phyloP scores from a whole-genome alignment of 208 protist genomes.

The Leishmania tropica region DNA sequence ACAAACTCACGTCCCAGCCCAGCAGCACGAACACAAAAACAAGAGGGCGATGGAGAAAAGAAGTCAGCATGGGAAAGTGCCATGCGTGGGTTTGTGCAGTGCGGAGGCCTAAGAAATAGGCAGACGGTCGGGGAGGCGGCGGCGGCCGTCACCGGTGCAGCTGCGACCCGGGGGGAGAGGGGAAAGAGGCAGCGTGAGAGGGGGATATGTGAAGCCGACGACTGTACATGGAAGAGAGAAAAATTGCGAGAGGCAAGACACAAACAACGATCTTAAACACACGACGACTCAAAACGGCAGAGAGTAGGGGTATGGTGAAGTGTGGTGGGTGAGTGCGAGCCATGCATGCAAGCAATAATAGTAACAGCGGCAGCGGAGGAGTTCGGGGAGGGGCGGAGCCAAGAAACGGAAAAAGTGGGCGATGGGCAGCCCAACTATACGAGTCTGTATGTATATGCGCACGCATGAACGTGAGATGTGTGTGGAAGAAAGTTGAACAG shows the following conservation, averaged over 20 bases:
- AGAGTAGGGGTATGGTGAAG: not conserved
- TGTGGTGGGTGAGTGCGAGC: not conserved
- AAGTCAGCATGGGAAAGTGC: not conserved
- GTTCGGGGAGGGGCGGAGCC: not conserved
- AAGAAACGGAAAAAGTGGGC: not conserved
- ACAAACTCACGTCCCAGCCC: not conserved
- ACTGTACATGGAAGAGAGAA: conserved; percentile 4
- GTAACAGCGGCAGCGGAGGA: not conserved
- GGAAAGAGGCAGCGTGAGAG: not conserved
- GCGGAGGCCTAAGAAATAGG: not conserved
- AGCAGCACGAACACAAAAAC: not conserved
- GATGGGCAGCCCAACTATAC: not conserved
- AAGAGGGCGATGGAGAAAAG: not conserved
- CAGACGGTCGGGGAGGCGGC: not conserved
- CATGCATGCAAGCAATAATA: not conserved
- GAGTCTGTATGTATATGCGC: not conserved
- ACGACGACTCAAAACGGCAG: not conserved
- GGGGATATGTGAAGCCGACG: not conserved
- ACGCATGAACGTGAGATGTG: not conserved
- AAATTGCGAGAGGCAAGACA: not conserved
- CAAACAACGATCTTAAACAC: not conserved
- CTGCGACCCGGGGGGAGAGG: not conserved
- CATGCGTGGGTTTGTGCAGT: not conserved
- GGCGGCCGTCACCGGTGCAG: not conserved
- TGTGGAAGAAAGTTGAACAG: not conserved